Evolutionary conservation across 2,329 filamentous ascomycete species (phyloP), one percentile per base, ranked within the genome.

Genomic region (Aureobasidium sp.): DNA sequence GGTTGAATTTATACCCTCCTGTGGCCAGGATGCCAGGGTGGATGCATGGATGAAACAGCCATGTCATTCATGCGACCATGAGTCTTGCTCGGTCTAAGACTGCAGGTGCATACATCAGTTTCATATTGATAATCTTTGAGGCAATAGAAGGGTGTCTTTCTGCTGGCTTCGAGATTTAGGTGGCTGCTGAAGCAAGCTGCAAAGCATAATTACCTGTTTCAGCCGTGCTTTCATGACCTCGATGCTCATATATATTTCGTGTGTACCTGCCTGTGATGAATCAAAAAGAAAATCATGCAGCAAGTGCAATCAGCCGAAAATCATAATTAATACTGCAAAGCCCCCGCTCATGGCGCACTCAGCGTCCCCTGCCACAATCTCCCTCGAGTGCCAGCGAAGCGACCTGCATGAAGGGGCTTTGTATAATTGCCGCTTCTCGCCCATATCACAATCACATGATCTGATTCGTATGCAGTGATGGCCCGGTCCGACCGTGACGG

Each of bases 391-490:
- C 57, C 57, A 60, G 46, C 57, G 57, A 60, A 60, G 57, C 57
- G 57, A 60, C 57, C 46, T 60, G 57, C 57, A 60, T 51, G 56
- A 43, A 34, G 17, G 34, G 29, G 4, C 24, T 57, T 46, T 46
- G 53, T 46, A 36, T 57, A 36, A 46, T 57, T 34, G 27, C 53
- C 53, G 53, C 39, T 29, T 13, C 36, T 46, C 20, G 15, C 44
- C 5, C 29, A 59, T 59, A 59, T 59, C 34, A 48, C 34, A 59
- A 48, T 59, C 57, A 60, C 57, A 51, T 60, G 57, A 60, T 60
- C 46, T 41, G 26, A 60, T 34, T 37, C 15, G 15, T 51, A 60
- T 60, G 57, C 57, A 46, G 27, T 36, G 27, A 51, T 60, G 57
- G 57, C 17, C 44, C 57, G 57, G 44, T 50, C 57, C 57, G 57